phyloP scores from a whole-genome alignment of 2,329 filamentous ascomycete species.

The Ophiostoma perfectum region DNA sequence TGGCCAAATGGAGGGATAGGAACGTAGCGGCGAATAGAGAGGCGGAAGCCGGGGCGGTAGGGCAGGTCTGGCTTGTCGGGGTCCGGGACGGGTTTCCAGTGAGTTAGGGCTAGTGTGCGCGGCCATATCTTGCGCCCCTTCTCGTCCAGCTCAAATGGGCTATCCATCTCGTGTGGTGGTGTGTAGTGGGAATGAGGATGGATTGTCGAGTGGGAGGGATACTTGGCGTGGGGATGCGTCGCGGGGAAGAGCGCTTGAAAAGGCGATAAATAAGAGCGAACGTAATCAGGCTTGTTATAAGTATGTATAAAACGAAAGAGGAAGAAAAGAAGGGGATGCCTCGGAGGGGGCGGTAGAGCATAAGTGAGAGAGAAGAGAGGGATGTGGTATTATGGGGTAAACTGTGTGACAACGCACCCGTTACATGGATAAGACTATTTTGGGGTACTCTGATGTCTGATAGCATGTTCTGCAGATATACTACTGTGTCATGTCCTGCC shows the following conservation, averaged over 20 bases:
- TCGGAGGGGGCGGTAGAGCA: neutral
- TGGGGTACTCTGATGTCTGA: no score
- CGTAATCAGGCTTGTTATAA: neutral
- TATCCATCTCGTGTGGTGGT: no score
- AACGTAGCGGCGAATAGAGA: neutral
- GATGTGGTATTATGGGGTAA: neutral
- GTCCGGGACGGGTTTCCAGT: neutral
- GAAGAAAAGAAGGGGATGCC: no score
- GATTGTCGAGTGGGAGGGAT: neutral
- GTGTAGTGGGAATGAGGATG: no score
- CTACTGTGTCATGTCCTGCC: neutral
- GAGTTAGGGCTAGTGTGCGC: no score
- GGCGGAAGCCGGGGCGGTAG: neutral
- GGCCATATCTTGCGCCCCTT: no score
- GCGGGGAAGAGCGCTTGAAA: no score
- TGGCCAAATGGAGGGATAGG: neutral
- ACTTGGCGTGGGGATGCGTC: neutral
- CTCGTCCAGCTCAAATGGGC: no score
- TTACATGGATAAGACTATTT: no score
- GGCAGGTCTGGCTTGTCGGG: neutral
- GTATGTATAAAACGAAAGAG: neutral
- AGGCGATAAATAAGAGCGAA: neutral
- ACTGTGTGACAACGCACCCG: no score
- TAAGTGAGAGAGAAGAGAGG: neutral
- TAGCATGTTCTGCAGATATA: no score